Evolutionary conservation across 1,139 yeast species (phyloP).

Genomic region (Yamadazyma pseudoaaseri): DNA sequence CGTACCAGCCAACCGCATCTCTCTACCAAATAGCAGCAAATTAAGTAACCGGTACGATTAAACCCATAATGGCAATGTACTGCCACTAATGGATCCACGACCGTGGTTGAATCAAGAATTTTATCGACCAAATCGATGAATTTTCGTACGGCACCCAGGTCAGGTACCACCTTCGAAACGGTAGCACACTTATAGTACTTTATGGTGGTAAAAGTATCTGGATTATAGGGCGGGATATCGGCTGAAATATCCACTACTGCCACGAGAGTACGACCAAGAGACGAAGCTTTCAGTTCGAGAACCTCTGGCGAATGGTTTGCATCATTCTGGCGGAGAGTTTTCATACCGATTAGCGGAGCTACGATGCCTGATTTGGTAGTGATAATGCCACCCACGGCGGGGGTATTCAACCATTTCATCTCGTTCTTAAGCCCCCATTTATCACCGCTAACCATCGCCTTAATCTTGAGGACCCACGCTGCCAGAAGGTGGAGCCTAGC

Average conservation of each 20-base stretch:
- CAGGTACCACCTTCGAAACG: slow-evolving; percentile 76
- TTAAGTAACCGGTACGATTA: slow-evolving; percentile 74
- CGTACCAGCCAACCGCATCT: slow-evolving; percentile 56
- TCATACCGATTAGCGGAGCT: slow-evolving; percentile 67
- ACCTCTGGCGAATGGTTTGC: slow-evolving; percentile 54
- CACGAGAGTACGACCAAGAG: slow-evolving; percentile 37
- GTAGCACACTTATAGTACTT: slow-evolving; percentile 72
- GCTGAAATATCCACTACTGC: slow-evolving; percentile 75
- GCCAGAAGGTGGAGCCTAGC: slow-evolving; percentile 50
- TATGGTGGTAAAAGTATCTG: slow-evolving; percentile 51
- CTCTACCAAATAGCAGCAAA: slow-evolving; percentile 69
- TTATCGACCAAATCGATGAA: slow-evolving; percentile 57
- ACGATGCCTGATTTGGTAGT: slow-evolving; percentile 20
- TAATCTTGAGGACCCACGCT: slow-evolving; percentile 61
- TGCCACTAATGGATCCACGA: slow-evolving; percentile 44
- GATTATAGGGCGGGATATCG: slow-evolving; percentile 74
- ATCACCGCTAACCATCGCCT: slow-evolving; percentile 62
- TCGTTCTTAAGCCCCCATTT: slow-evolving; percentile 83
- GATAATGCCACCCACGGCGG: slow-evolving; percentile 48
- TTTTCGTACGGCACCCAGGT: slow-evolving; percentile 54
- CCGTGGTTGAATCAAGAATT: slow-evolving; percentile 29
- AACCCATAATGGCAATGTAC: slow-evolving; percentile 85
- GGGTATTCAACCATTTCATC: slow-evolving; percentile 63
- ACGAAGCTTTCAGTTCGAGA: slow-evolving; percentile 36
- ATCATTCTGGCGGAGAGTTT: slow-evolving; percentile 70